Evolutionary conservation across 2,329 filamentous ascomycete species (phyloP), one percentile per base, ranked within the genome.

Genomic region (Cladobotryum mycophilum): DNA sequence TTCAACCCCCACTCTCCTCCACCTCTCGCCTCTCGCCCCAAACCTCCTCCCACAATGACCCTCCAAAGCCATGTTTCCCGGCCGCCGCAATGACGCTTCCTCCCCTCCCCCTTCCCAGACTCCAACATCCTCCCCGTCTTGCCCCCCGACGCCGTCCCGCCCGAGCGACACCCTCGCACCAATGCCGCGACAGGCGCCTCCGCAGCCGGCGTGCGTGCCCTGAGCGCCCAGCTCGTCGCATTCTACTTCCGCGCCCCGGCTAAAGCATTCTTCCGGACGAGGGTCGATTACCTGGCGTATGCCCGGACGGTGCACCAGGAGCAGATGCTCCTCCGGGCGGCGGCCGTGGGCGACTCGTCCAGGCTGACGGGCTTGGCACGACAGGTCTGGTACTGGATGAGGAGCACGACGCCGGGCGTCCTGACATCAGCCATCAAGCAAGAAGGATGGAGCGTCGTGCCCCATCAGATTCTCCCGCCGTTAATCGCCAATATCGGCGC

Each of bases 181-280:
- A 79, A 80, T 62, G 78, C 78, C 36, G 78, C 79, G 5, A 82
- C 79, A 2, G 90, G 88, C 44, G 87, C 88, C n/a, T 90, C 88
- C 18, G 90, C 90, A 4, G 90, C 90, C 18, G 82, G 88, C 38
- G 87, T 90, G 56, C 86, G 91, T 43, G 91, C 90, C 25, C 68
- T 96, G 55, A 91, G 86, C 60, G 86, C 89, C 7, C 87, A 95
- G 64, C 76, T 89, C 60, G 80, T 96, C 49, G 85, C 89, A 20
- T 96, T 96, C 61, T 96, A 95, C 71, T 96, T 96, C 65, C 79
- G 90, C 51, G 89, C 89, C 0, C 91, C 91, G 1, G 87, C 90
- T 48, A 96, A 96, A 70, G 88, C 90, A 14, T 96, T 96, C 66
- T 95, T 96, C 70, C 82, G 89, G 54, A 91, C 88, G 1, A 76